Evolutionary conservation across 2,329 filamentous ascomycete species (phyloP).

Genomic region (Trichoderma sp.): DNA sequence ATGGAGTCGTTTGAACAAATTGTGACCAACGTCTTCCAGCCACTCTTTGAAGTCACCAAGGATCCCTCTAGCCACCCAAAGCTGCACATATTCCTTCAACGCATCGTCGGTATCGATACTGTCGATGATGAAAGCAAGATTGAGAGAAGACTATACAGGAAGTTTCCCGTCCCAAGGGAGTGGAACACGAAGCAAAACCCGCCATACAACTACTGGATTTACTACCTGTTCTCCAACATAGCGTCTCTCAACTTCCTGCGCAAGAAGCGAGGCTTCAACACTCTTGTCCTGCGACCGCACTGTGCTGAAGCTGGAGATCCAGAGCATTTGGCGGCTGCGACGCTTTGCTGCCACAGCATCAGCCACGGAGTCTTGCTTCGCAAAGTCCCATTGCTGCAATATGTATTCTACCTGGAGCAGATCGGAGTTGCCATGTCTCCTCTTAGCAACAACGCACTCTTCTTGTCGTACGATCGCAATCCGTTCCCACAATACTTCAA

Average conservation of each 20-base stretch:
- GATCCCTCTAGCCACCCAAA: conserved; percentile 87
- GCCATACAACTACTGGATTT: conserved; percentile 99
- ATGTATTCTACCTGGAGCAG: conserved; percentile 98
- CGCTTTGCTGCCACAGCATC: conserved; percentile 94
- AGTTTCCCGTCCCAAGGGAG: conserved; percentile 86
- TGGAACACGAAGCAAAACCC: conserved; percentile 96
- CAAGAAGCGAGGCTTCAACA: conserved; percentile 91
- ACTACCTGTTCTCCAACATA: conserved; percentile 95
- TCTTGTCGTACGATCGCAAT: conserved; percentile 95
- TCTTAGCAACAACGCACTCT: conserved; percentile 94
- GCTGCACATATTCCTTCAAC: conserved; percentile 89
- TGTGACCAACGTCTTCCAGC: conserved; percentile 88
- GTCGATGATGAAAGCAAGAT: conserved; percentile 98
- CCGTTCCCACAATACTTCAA: conserved; percentile 96
- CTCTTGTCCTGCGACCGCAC: conserved; percentile 88
- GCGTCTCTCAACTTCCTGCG: conserved; percentile 90
- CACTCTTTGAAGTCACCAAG: conserved; percentile 90
- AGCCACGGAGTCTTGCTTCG: conserved; percentile 90
- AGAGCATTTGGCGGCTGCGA: conserved; percentile 89
- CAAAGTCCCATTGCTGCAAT: conserved; percentile 93
- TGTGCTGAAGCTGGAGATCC: conserved; percentile 97
- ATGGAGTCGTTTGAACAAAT: conserved; percentile 92
- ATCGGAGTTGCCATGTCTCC: conserved; percentile 99
- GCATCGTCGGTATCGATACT: conserved; percentile 95
- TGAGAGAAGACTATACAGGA: conserved; percentile 88